Conservation (phyloP, 73 alveolate species). For the Stentor coeruleus region DNA sequence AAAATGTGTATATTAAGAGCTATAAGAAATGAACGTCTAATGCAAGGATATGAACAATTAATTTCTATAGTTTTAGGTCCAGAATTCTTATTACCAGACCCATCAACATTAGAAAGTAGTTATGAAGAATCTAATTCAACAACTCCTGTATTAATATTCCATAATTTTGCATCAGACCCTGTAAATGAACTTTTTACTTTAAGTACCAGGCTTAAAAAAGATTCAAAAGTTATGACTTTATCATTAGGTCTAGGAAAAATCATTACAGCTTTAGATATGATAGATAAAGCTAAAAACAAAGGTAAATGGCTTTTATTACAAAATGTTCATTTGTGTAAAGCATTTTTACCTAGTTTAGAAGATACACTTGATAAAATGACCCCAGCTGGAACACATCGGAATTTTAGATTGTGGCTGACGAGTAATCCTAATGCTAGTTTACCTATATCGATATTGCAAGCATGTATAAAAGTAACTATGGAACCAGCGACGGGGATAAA, state of each 20-base stretch:
- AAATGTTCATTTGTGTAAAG: constrained; percentile 97
- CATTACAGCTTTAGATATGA: constrained; percentile 74
- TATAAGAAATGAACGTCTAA: constrained; percentile 13
- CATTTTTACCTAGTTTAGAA: constrained; percentile 97
- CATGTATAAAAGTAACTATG: constrained; percentile 89
- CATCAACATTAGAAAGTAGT: neutral
- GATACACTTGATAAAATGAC: constrained; percentile 53
- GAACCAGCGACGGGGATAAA: constrained; percentile 85
- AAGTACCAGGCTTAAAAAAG: constrained; percentile 88
- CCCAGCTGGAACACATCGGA: constrained; percentile 30
- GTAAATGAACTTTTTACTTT: constrained; percentile 96
- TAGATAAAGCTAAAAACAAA: constrained; percentile 59
- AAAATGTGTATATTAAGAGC: constrained; percentile 2
- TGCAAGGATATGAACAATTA: neutral
- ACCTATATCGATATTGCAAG: constrained; percentile 74
- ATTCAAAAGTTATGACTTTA: constrained; percentile 57
- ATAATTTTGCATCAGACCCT: constrained; percentile 99
- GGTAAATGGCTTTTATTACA: constrained; percentile 99
- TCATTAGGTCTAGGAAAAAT: constrained; percentile 88
- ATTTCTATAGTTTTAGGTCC: neutral
- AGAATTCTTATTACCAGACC: constrained; percentile 11
- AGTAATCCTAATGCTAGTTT: constrained; percentile 90
- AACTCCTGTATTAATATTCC: constrained; percentile 97
- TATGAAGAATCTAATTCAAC: constrained; percentile 85
- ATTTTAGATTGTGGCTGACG: constrained; percentile 95